A percentile compares a stretch with the other conserved stretches of the same genome.
These are phyloP conservation scores for Rutstroemia sp. DNA, from an alignment of 2,329 filamentous ascomycete species.

Conservation along the genomic window DNA sequence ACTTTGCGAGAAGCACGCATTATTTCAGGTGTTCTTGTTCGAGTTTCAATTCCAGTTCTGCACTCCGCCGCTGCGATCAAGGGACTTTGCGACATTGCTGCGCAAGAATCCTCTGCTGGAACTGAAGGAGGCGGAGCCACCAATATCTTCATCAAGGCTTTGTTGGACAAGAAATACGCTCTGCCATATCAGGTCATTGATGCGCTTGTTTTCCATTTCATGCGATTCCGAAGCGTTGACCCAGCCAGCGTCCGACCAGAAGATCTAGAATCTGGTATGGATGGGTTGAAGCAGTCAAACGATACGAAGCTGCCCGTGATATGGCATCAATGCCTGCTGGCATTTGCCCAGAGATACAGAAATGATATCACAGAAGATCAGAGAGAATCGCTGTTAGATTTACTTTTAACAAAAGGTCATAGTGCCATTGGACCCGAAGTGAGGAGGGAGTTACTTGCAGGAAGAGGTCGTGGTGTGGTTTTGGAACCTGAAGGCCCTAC, in stretches of 20 bases:
- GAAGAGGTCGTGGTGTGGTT: slow-evolving; percentile 73
- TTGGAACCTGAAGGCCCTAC: slow-evolving; percentile 48
- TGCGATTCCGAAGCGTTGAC: slow-evolving; percentile 73
- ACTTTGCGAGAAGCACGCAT: slow-evolving; percentile 90
- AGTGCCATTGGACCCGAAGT: slow-evolving; percentile 86
- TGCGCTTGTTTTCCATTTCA: slow-evolving; percentile 90
- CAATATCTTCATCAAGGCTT: slow-evolving; percentile 88
- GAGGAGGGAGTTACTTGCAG: slow-evolving; percentile 77
- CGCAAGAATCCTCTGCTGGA: slow-evolving; percentile 75
- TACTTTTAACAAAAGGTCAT: slow-evolving; percentile 79
- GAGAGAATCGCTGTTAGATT: slow-evolving; percentile 80
- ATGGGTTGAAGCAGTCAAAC: slow-evolving; percentile 39
- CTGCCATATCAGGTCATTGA: slow-evolving; percentile 93
- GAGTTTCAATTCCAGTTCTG: slow-evolving; percentile 81
- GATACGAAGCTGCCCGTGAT: slow-evolving; percentile 76
- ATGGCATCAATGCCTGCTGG: slow-evolving; percentile 90
- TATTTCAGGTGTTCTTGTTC: slow-evolving; percentile 74
- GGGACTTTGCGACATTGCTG: slow-evolving; percentile 87
- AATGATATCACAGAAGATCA: slow-evolving; percentile 96
- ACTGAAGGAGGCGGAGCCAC: slow-evolving; percentile 85
- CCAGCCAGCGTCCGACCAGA: slow-evolving; percentile 45
- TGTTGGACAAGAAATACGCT: slow-evolving; percentile 96
- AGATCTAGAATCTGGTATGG: slow-evolving; percentile 45
- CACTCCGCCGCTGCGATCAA: slow-evolving; percentile 90
- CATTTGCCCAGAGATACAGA: slow-evolving; percentile 89